Evolutionary conservation across 148 eudicot species (phyloP).

Genomic region (Hydrangea macrophylla): DNA sequence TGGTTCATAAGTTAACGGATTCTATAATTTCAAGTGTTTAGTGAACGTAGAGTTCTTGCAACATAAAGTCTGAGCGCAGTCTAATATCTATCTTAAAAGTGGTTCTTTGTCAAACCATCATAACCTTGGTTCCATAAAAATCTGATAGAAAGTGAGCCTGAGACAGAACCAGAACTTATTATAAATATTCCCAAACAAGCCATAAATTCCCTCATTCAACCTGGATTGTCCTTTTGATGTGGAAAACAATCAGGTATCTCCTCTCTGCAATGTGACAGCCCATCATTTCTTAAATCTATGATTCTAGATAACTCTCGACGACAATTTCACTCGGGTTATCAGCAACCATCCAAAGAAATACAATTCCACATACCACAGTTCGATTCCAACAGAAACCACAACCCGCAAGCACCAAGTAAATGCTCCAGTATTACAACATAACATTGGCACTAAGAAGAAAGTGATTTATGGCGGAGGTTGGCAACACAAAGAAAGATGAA

Average conservation of each 20-base stretch:
- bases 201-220: neutral
- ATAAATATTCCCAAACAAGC: no score
- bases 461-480: neutral
- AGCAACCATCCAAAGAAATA: neutral
- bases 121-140: no score
- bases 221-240: neutral
- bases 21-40: no score
- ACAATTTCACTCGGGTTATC: neutral
- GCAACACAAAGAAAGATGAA: neutral
- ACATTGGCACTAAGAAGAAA: neutral
- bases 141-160: no score
- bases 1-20: no score
- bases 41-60: no score
- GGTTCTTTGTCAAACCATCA: no score
- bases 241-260: neutral
- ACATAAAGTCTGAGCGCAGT: no score
- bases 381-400: neutral
- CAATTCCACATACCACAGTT: neutral
- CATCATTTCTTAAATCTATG: neutral
- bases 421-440: neutral
- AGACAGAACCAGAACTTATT: no score
- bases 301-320: neutral
- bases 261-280: neutral
- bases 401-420: neutral
- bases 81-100: no score